Conservation (phyloP, 1,284 basidiomycete species). For the Rhizoctonia solani region DNA sequence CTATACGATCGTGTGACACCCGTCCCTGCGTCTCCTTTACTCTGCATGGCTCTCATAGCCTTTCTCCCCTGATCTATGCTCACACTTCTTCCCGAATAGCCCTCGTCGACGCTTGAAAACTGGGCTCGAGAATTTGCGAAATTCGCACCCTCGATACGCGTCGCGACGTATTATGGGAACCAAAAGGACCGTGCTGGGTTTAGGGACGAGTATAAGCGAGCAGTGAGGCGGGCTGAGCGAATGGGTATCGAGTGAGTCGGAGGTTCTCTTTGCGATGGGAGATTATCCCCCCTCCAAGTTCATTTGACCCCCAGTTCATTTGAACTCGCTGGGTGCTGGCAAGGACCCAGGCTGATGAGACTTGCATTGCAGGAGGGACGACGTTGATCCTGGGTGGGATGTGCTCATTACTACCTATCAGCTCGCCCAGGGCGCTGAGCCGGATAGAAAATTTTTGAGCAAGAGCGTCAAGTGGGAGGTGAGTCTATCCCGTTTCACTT, state of each 20-base stretch:
- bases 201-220: slow-evolving; percentile 59
- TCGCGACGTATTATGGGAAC: slow-evolving; percentile 91
- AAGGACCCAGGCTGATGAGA: no score
- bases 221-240: slow-evolving; percentile 41
- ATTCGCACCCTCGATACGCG: slow-evolving; percentile 85
- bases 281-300: no score
- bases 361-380: slow-evolving; percentile 51
- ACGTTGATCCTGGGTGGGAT: slow-evolving; percentile 72
- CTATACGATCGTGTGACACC: no score
- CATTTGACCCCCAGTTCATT: no score
- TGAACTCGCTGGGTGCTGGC: no score
- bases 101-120: slow-evolving; percentile 95
- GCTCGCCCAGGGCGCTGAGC: slow-evolving; percentile 83
- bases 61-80: background rate
- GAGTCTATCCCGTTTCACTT: slow-evolving; percentile 53
- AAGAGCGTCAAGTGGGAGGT: slow-evolving; percentile 87
- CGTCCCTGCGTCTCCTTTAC: no score
- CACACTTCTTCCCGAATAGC: slow-evolving; percentile 35
- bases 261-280: background rate
- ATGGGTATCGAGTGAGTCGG: slow-evolving; percentile 9
- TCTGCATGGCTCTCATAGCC: no score
- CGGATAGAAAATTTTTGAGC: slow-evolving; percentile 87
- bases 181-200: slow-evolving; percentile 85
- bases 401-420: slow-evolving; percentile 97
- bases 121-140: slow-evolving; percentile 96